Evolutionary conservation across 805 yeast species (phyloP).

Genomic region (Zygosaccharomyces gambellarensis): DNA sequence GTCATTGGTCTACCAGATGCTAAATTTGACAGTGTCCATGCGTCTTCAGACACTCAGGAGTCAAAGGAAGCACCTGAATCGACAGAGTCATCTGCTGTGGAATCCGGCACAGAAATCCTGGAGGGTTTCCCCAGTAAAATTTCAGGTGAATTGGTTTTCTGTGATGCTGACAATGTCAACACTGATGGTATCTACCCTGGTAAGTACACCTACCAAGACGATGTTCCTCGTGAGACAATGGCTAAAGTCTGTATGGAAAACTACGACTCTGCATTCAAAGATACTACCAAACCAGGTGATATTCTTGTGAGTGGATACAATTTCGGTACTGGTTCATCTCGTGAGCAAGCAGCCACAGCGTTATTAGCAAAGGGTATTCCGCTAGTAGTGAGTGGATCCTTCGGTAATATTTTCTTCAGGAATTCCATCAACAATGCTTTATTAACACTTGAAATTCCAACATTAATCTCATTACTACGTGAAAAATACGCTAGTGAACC

Average conservation of each 20-base stretch:
- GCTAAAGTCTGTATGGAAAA: constrained; percentile 99
- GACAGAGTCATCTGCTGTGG: constrained; percentile 30
- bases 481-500: constrained; percentile 50
- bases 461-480: constrained; percentile 71
- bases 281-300: constrained; percentile 80
- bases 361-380: constrained; percentile 90
- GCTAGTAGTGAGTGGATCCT: constrained; percentile 93
- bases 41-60: constrained; percentile 9
- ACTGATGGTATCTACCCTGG: constrained; percentile 99
- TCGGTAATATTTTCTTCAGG: constrained; percentile 93
- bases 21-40: constrained; percentile 45
- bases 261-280: constrained; percentile 84
- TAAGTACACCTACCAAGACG: constrained; percentile 97
- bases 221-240: constrained; percentile 90
- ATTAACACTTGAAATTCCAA: constrained; percentile 89
- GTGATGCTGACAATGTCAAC: constrained; percentile 95
- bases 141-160: constrained; percentile 85
- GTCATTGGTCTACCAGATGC: constrained; percentile 56
- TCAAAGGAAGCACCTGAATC: constrained; percentile 30
- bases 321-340: constrained; percentile 96
- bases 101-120: constrained; percentile 62
- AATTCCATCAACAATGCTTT: constrained; percentile 95
- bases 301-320: constrained; percentile 89
- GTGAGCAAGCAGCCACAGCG: constrained; percentile 99
- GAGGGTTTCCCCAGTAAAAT: constrained; percentile 89